A percentile compares a stretch with the other conserved stretches of the same genome.
phyloP scores from a whole-genome alignment of 441 rosid genomes.

The Metrosideros polymorpha region DNA sequence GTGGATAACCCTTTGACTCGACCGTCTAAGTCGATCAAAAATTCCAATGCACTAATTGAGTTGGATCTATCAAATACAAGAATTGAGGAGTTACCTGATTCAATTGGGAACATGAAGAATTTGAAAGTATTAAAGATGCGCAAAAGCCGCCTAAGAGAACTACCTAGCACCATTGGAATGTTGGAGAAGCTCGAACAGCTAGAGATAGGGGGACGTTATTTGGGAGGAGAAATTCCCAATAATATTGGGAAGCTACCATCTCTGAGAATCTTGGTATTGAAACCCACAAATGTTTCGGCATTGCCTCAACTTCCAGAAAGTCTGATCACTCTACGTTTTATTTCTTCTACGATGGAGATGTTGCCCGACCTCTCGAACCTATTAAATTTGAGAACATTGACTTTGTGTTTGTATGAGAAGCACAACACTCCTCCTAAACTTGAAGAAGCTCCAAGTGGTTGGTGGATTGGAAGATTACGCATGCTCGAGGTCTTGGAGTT shows the following conservation, averaged over 20 bases:
- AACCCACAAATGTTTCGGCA: neutral
- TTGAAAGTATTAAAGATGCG: neutral
- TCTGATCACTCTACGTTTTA: neutral
- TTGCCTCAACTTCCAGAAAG: neutral
- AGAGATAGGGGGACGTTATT: rapidly evolving
- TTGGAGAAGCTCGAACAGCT: neutral
- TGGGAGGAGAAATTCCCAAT: neutral
- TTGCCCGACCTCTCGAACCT: neutral
- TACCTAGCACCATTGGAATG: neutral
- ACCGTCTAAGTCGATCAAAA: neutral
- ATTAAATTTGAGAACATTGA: neutral
- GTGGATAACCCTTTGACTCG: neutral
- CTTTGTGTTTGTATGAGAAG: neutral
- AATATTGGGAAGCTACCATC: neutral
- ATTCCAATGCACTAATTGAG: neutral
- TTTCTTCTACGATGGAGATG: neutral
- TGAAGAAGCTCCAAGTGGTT: neutral
- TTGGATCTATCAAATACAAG: rapidly evolving
- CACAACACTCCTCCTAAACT: neutral
- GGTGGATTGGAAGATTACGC: neutral
- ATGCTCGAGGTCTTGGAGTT: neutral
- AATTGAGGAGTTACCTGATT: neutral
- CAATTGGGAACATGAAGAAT: neutral
- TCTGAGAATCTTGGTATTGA: neutral
- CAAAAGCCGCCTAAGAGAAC: neutral